A percentile compares a stretch with the other conserved stretches of the same genome.
phyloP scores from a whole-genome alignment of 495 filamentous ascomycete species.

The Astrocystis sublimbata region DNA sequence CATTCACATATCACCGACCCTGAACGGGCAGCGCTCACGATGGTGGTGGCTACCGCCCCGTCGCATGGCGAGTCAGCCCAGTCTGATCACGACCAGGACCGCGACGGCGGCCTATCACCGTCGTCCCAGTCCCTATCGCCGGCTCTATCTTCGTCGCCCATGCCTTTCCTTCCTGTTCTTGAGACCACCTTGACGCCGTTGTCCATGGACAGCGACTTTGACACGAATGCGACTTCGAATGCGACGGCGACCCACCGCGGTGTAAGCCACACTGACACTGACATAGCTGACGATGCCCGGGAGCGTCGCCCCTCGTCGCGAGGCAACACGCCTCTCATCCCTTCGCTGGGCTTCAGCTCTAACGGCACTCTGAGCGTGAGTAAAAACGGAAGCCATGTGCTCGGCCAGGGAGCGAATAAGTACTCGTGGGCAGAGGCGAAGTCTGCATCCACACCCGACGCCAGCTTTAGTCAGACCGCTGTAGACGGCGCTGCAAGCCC shows the following conservation, averaged over 20 bases:
- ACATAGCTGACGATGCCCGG: slow-evolving; percentile 8
- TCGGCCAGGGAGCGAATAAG: neutral
- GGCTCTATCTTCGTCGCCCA: slow-evolving; percentile 27
- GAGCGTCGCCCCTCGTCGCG: slow-evolving; percentile 10
- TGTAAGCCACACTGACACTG: slow-evolving; percentile 9
- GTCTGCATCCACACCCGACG: neutral
- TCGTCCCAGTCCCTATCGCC: slow-evolving; percentile 28
- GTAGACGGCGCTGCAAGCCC: neutral
- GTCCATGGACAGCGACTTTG: slow-evolving; percentile 43
- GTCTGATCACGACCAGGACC: slow-evolving; percentile 32
- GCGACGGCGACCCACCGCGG: neutral
- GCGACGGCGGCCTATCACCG: slow-evolving; percentile 25
- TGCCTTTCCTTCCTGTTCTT: slow-evolving; percentile 36
- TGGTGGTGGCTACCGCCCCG: slow-evolving; percentile 36
- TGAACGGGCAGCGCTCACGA: slow-evolving; percentile 17
- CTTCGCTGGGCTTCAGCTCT: neutral
- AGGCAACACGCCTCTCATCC: neutral
- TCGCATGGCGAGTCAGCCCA: slow-evolving; percentile 35
- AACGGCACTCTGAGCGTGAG: neutral
- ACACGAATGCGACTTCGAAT: slow-evolving; percentile 5
- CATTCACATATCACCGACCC: neutral
- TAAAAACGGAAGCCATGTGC: neutral
- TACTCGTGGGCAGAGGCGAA: slow-evolving; percentile 7
- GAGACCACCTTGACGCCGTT: slow-evolving; percentile 47
- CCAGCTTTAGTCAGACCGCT: neutral